phyloP scores from a whole-genome alignment of 192 early-diverging fungal species.

The Backusella liffmaniae region DNA sequence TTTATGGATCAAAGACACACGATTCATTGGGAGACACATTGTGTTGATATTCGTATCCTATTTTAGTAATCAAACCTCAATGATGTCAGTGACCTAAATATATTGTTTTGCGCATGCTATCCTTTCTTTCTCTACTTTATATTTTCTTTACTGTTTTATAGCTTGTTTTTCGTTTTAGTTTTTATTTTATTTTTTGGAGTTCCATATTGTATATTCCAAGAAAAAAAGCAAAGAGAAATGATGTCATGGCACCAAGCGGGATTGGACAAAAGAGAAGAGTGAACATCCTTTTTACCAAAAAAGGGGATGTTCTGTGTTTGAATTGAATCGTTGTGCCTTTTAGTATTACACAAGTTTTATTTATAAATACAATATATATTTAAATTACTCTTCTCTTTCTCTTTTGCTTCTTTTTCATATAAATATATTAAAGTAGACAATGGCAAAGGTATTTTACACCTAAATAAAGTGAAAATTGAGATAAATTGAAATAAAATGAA shows the following conservation, averaged over 20 bases:
- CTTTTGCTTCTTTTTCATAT: not conserved
- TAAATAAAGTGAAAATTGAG: not conserved
- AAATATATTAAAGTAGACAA: not conserved
- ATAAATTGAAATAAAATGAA: not conserved
- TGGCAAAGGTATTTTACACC: conserved; percentile 7
- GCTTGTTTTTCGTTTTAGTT: not conserved
- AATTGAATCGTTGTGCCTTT: not conserved
- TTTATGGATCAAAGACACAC: conserved; percentile 1
- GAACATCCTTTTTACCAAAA: conserved; percentile 4
- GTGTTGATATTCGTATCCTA: not conserved
- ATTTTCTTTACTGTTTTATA: not conserved
- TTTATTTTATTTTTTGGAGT: not conserved
- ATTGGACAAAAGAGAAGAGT: not conserved
- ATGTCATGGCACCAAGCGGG: not conserved
- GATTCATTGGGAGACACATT: not conserved
- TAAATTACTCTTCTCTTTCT: not conserved
- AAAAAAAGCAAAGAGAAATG: not conserved
- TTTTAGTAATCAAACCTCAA: not conserved
- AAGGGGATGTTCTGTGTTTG: not conserved
- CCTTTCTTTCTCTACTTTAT: not conserved
- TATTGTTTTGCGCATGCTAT: not conserved
- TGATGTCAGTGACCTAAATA: not conserved
- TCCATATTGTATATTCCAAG: not conserved
- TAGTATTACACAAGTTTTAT: not conserved
- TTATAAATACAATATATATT: not conserved